Evolutionary conservation across 805 yeast genomes (phyloP), one percentile per base, ranked within the genome.

Genomic region (Myxozyma melibiosi): DNA sequence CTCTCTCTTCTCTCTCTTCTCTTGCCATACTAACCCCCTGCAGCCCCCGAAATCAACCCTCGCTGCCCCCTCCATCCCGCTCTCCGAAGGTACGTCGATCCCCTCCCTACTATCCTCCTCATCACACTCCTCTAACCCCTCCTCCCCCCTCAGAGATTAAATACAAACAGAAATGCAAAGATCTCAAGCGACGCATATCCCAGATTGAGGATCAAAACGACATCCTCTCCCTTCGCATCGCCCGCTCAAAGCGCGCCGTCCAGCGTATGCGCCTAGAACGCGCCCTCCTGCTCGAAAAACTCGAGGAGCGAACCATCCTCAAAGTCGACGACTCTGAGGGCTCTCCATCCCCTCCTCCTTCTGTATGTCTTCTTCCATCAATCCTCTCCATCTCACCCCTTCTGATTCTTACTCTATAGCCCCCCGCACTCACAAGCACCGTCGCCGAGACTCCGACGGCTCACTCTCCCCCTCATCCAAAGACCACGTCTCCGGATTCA

Each of bases 241-340:
- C 85, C 14, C 81, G 96, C 65, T 84, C 95, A 11, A 83, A 88
- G 62, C 78, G 83, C 27, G 82, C 90, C 7, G 84, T 91, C 34
- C 83, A 89, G 65, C 76, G 97, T 62, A 76, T 89, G 44, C 81
- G 96, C 56, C 78, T 90, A 43, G 98, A 94, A 68, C 86, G 94
- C 67, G 81, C 91, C 1, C 75, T 92, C 11, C 74, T 94, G 30
- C 73, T 91, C 42, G 97, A 92, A 69, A 78, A 88, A 58, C 78
- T 94, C 40, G 97, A 91, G 65, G 77, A 77, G 40, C 61, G 67
- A n/a, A 57, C 65, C 9, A 25, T 58, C n/a, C 44, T 62, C 28
- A 58, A 62, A 34, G 70, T 57, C 8, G 70, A 66, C 42, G 69
- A 68, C 35, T 58, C 69, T 3, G 69, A 59, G 16, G 70, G 65